Base-by-base conservation (phyloP, 2,329 filamentous ascomycete genomes). In the Fusarium pseudocircinatum region DNA sequence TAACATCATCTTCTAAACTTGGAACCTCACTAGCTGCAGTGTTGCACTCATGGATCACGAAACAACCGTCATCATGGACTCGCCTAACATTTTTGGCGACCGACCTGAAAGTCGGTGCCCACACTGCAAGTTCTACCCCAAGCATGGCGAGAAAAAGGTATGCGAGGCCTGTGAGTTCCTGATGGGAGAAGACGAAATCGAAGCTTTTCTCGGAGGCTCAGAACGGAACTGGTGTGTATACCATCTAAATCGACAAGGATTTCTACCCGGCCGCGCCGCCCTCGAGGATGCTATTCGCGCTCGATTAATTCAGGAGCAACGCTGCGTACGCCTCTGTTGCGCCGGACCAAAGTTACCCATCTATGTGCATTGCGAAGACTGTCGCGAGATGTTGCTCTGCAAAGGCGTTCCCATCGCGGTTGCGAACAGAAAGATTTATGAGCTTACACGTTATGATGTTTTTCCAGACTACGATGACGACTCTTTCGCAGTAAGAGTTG, bases 91-190 rank as follows among this genome's bases (percentile, higher is more conserved):
- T 18, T 36, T 46, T 15, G 37, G 37, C 32, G 40, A 50, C 28
- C 44, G 26, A 30, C 52, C 67, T 30, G 37, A 50, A 16, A 15
- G 36, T 36, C 46, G 44, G 20, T 72, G 69, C 12, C 54, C 54
- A 15, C 69, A 72, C 36, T 72, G 69, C 54, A n/a, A 72, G 12
- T 58, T 30, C 44, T 72, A 72, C 14, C 63, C 69, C 15, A 22
- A 11, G 6, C 59, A 40, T 14, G 20, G 40, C 5, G 22, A 32
- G 22, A 22, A 54, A 4, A 60, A 47, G 43, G n/a, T 72, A 30
- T 72, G 69, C 34, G 69, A 72, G 40, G 46, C 26, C 24, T 72
- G 69, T 14, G 46, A 42, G 22, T 47, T 15, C n/a, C 24, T 54
- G 16, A 37, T 72, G 34, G 34, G 49, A 5, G 11, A n/a, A 20